phyloP scores from a whole-genome alignment of 768 basidiomycete genomes.

The Kwoniella newhampshirensis region DNA sequence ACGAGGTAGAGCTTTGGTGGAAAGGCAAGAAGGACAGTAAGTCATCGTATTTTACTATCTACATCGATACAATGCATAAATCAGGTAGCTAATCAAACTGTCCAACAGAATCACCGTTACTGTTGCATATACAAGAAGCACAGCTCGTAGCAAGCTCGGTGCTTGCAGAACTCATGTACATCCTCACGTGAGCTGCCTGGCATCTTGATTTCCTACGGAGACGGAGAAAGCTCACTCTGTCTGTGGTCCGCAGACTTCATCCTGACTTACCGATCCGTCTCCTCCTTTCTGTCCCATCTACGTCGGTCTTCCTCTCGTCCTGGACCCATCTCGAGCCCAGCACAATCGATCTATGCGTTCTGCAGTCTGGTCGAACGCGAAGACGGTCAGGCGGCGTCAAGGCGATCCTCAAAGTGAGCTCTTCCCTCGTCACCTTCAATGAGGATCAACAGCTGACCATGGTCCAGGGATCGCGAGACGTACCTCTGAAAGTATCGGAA shows the following conservation, averaged over 20 bases:
- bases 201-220: neutral
- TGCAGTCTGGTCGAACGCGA: conserved; percentile 16
- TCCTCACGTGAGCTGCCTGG: conserved; percentile 31
- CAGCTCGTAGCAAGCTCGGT: conserved; percentile 27
- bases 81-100: conserved; percentile 5
- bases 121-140: conserved; percentile 41
- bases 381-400: conserved; percentile 16
- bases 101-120: conserved; percentile 19
- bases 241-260: conserved; percentile 19
- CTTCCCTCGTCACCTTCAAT: neutral
- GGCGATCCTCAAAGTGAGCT: conserved; percentile 21
- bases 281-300: conserved; percentile 40
- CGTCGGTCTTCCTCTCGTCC: conserved; percentile 25
- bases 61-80: neutral
- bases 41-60: conserved; percentile 1
- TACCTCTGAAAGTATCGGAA: conserved; percentile 18
- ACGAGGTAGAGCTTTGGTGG: conserved; percentile 37
- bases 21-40: conserved; percentile 21
- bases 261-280: conserved; percentile 29
- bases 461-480: conserved; percentile 5
- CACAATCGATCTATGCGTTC: conserved; percentile 29
- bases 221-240: neutral
- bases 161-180: conserved; percentile 40
- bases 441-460: neutral
- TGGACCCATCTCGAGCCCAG: conserved; percentile 36